Base-by-base conservation (phyloP, 1,284 basidiomycete species). In the Flammula alnicola region DNA sequence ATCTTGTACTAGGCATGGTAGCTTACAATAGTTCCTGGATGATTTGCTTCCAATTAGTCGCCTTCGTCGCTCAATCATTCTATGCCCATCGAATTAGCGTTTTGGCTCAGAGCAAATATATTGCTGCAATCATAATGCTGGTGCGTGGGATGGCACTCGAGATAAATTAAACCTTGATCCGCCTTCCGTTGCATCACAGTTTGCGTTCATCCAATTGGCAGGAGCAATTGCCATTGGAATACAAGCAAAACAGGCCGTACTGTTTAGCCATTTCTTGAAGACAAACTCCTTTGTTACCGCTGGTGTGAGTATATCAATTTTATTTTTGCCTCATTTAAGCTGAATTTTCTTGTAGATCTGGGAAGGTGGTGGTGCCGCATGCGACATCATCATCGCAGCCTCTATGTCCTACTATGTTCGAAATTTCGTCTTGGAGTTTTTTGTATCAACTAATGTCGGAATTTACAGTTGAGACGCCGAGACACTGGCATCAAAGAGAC, bases 201-300 rank as follows among this genome's bases (percentile, higher is more conserved):
- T 20, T 17, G 17, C 36, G 6, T n/a, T 38, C 2, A 20, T 38
- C 7, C 25, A 17, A 17, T 10, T 38, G n/a, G 36, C 20, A 10
- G 17, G 19, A 10, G 36, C 36, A 20, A 38, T 38, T 10, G 47
- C 46, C 26, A 41, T 46, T 19, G 52, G 53, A 26, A 29, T 52
- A 29, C 22, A 61, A 47, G 43, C 50, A 1, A 53, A 56, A 29
- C 52, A 54, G 19, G 43, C 51, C 3, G 42, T 29, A 23, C 23
- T 44, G 1, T 51, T 53, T 26, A 56, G 49, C 29, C 51, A 39
- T 26, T 51, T 56, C 38, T 39, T 57, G 39, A 44, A 49, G 27
- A 58, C 48, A 3, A 52, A 47, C 4, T 52, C 57, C 9, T 59
- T 55, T 43, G 60, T 60, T 5, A 60, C 58, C 9, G 55, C 60